Base-by-base conservation (phyloP, 164 flowering plant genomes). In the Piper longum region DNA sequence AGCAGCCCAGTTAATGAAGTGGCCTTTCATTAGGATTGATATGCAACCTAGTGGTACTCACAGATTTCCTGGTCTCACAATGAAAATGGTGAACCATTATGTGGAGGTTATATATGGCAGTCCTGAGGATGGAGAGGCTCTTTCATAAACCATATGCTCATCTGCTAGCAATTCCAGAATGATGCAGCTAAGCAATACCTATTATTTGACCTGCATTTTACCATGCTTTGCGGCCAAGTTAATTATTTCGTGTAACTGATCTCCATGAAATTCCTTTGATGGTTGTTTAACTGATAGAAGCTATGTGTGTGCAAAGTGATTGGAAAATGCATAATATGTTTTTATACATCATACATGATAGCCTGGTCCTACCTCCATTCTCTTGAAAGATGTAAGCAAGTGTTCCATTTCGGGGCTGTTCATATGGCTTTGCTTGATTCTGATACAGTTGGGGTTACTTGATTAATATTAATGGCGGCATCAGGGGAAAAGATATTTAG, bases 1-100 rank as follows among this genome's bases (percentile, higher is more conserved):
- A 71, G 97, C 96, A 55, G 96, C 99, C 43, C 70, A 90, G 62
- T 12, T 75, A 52, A 79, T 90, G 91, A 76, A 62, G 64, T 93
- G 99, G 99, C 99, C 99, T 12, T 87, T 85, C 66, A 78, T 90
- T 39, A 71, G 81, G 69, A 82, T 93, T 19, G 91, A 85, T 71
- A 66, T 70, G 42, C 77, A 67, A 42, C 96, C 92, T 1, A 78
- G 71, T 16, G 70, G 89, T 61, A 60, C 72, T 62, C 86, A 88
- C 75, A 74, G 85, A 71, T 90, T 93, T 72, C 97, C 98, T 39
- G 96, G 96, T 67, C 89, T 89, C 54, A 83, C 91, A 13, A 60
- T 74, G 69, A 76, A 60, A 69, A 88, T 87, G 8, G 36, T 90
- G 5, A 78, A 82, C 54, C 73, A 72, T 70, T 90, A 90, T 73